These are phyloP conservation scores for Yarrowia porcina DNA, from an alignment of 805 yeast genomes.

Conservation along the genomic window DNA sequence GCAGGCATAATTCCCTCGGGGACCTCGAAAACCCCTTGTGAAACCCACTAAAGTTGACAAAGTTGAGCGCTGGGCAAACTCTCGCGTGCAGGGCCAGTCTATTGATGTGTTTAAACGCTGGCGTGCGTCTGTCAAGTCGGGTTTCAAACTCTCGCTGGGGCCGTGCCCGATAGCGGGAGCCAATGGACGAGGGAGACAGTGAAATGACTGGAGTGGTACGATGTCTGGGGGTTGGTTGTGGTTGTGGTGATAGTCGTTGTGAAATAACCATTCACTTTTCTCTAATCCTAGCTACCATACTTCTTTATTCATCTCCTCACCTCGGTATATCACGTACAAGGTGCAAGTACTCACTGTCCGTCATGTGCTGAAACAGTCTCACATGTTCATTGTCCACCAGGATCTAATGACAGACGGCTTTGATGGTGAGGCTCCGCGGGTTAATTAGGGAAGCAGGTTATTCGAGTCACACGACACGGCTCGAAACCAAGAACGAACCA, in stretches of 20 bases:
- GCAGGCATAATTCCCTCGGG: neutral
- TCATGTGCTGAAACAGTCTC: neutral
- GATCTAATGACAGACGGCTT: no score
- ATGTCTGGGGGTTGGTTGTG: neutral
- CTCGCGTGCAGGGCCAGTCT: neutral
- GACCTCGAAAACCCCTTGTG: neutral
- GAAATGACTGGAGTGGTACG: no score
- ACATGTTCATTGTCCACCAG: neutral
- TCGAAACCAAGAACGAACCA: neutral
- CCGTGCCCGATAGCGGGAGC: slow-evolving; percentile 17
- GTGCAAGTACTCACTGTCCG: no score
- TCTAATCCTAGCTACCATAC: no score
- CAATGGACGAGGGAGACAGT: no score
- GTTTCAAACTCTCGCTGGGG: neutral
- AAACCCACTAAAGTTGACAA: neutral
- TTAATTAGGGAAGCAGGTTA: no score
- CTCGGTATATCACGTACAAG: no score
- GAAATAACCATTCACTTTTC: no score
- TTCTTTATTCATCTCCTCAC: no score
- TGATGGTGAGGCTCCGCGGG: no score
- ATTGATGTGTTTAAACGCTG: neutral
- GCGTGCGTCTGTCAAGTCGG: neutral
- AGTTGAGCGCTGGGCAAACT: neutral
- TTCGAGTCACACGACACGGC: slow-evolving; percentile 7
- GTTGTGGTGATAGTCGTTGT: no score